These are phyloP conservation scores for Cucumis variabilis DNA, from an alignment of 331 rosid species.

Conservation along the genomic window DNA sequence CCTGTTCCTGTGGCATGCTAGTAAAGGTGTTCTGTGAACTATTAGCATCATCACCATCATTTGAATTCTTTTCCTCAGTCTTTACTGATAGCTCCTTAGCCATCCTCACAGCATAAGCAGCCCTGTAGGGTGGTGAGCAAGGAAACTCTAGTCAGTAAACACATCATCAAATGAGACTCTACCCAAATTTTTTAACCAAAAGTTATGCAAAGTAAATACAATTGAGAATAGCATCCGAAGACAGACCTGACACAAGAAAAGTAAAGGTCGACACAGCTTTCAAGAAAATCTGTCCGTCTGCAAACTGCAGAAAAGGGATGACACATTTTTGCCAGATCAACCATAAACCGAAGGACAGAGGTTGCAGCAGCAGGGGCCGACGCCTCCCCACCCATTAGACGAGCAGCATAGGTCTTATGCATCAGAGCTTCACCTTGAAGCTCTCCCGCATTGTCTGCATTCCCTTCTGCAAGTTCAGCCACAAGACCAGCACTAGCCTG, in stretches of 20 bases:
- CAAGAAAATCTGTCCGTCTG: constrained; percentile 94
- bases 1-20: constrained; percentile 88
- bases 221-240: constrained; percentile 26
- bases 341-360: constrained; percentile 95
- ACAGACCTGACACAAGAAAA: constrained; percentile 98
- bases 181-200: neutral
- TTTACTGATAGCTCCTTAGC: constrained; percentile 89
- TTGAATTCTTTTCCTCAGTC: constrained; percentile 77
- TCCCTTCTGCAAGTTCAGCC: constrained; percentile 95
- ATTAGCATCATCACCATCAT: constrained; percentile 80
- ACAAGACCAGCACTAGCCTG: constrained; percentile 95
- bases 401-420: constrained; percentile 99
- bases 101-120: constrained; percentile 93
- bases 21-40: constrained; percentile 94
- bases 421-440: constrained; percentile 99
- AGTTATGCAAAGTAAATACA: constrained; percentile 15
- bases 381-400: constrained; percentile 99
- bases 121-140: constrained; percentile 60
- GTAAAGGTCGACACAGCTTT: constrained; percentile 93
- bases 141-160: neutral
- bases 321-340: constrained; percentile 98
- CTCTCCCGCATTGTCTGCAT: constrained; percentile 97
- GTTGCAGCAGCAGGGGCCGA: constrained; percentile 99
- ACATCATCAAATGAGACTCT: neutral
- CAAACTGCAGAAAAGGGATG: constrained; percentile 86